Percentiles rank a stretch among this genome's conserved stretches.
Conservation (phyloP, 192 early-diverging fungal genomes). For the Coemansia sp. region DNA sequence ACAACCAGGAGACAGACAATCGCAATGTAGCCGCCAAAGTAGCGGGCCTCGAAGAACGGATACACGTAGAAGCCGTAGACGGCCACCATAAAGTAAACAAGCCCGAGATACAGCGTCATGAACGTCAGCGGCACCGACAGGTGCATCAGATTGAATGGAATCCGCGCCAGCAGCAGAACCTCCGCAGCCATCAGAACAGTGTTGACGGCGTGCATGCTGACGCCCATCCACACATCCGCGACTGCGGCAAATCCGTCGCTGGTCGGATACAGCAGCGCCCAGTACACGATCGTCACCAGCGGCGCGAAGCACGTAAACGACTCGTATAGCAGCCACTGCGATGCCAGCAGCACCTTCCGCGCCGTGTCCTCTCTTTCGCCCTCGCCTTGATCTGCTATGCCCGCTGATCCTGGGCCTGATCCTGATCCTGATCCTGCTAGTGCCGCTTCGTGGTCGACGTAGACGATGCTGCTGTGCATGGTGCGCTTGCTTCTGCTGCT, state of each 20-base stretch:
- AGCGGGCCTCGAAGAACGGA: constrained; percentile 42
- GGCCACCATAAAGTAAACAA: constrained; percentile 49
- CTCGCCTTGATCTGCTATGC: not conserved
- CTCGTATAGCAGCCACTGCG: constrained; percentile 50
- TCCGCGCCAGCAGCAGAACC: constrained; percentile 22
- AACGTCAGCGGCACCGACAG: constrained; percentile 4
- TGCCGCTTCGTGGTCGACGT: not conserved
- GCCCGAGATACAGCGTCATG: constrained; percentile 36
- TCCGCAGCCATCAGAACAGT: constrained; percentile 34
- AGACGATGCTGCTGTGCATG: constrained; percentile 6
- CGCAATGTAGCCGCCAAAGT: constrained; percentile 40
- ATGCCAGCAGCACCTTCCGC: constrained; percentile 35
- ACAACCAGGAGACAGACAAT: constrained; percentile 32
- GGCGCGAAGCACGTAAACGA: constrained; percentile 48
- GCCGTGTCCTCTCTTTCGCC: not conserved
- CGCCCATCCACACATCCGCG: constrained; percentile 37
- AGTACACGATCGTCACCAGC: constrained; percentile 45
- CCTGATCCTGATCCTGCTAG: not conserved
- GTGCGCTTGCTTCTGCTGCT: not conserved
- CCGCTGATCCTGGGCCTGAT: not conserved
- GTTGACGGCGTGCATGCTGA: constrained; percentile 51
- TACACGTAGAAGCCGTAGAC: constrained; percentile 52
- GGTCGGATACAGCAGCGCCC: constrained; percentile 40
- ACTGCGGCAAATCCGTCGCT: constrained; percentile 7
- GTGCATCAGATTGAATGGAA: constrained; percentile 24